These are phyloP conservation scores for Fusarium marasasianum DNA, from an alignment of 2,329 filamentous ascomycete genomes.

Conservation along the genomic window DNA sequence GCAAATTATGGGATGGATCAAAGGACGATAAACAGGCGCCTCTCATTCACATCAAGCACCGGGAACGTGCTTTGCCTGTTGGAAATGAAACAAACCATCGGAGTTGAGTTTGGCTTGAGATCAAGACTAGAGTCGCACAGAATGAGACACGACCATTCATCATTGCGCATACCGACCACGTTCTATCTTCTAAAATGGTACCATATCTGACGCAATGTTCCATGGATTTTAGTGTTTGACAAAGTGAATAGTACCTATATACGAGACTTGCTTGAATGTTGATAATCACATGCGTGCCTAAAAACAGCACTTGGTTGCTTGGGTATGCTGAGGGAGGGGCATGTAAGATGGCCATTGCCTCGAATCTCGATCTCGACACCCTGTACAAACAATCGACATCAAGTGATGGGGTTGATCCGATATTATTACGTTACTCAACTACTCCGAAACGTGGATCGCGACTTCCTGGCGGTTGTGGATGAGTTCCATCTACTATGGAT, in stretches of 20 bases:
- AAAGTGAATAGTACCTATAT: neutral
- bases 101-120: constrained; percentile 3
- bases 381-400: neutral
- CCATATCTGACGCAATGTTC: constrained; percentile 23
- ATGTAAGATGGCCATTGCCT: neutral
- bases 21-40: constrained; percentile 16
- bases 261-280: neutral
- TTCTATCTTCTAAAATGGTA: constrained; percentile 9
- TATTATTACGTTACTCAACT: constrained; percentile 30
- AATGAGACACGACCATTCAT: constrained; percentile 39
- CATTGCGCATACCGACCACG: constrained; percentile 26
- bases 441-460: neutral
- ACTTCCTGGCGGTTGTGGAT: constrained; percentile 16
- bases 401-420: constrained; percentile 4
- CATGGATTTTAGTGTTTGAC: neutral
- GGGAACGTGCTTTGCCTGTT: constrained; percentile 13
- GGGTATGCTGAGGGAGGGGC: neutral
- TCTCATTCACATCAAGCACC: constrained; percentile 14
- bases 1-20: constrained; percentile 28
- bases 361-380: constrained; percentile 15
- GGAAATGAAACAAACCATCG: constrained; percentile 11
- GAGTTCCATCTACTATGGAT: neutral
- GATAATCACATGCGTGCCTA: constrained; percentile 27
- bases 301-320: neutral
- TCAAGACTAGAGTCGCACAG: constrained; percentile 17